Conservation (phyloP, 768 basidiomycete genomes). For the Lactarius sp. region DNA sequence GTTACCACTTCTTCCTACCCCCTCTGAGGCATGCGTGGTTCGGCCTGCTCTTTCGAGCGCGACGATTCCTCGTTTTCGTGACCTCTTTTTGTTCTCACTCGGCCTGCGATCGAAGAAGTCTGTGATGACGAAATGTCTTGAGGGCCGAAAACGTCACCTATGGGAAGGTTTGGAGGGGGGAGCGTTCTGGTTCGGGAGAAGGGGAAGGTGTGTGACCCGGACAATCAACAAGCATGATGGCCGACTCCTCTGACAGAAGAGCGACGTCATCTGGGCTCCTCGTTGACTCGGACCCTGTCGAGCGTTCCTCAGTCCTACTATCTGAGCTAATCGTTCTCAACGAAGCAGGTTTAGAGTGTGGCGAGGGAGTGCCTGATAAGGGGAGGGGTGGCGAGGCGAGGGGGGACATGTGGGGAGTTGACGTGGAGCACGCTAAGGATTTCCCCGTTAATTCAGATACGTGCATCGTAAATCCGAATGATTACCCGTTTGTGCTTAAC, state of each 20-base stretch:
- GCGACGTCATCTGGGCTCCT: not conserved
- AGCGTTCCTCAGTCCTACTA: not conserved
- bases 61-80: not conserved
- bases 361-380: not conserved
- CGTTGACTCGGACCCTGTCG: not conserved
- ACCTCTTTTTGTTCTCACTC: constrained; percentile 1
- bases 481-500: constrained; percentile 16
- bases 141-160: constrained; percentile 7
- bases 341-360: not conserved
- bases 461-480: not conserved
- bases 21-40: not conserved
- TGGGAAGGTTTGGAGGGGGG: not conserved
- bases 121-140: constrained; percentile 11
- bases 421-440: constrained; percentile 6
- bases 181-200: not conserved
- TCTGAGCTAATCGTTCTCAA: constrained; percentile 1
- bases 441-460: not conserved
- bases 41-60: not conserved
- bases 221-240: constrained; percentile 9
- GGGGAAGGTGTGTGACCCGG: not conserved
- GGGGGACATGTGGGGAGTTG: constrained; percentile 13
- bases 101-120: constrained; percentile 7
- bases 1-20: not conserved
- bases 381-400: not conserved
- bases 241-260: constrained; percentile 3